Percentiles rank a stretch among this genome's conserved stretches.
Evolutionary conservation across 2,329 filamentous ascomycete genomes (phyloP).

Genomic region (Aspergillus sp.): DNA sequence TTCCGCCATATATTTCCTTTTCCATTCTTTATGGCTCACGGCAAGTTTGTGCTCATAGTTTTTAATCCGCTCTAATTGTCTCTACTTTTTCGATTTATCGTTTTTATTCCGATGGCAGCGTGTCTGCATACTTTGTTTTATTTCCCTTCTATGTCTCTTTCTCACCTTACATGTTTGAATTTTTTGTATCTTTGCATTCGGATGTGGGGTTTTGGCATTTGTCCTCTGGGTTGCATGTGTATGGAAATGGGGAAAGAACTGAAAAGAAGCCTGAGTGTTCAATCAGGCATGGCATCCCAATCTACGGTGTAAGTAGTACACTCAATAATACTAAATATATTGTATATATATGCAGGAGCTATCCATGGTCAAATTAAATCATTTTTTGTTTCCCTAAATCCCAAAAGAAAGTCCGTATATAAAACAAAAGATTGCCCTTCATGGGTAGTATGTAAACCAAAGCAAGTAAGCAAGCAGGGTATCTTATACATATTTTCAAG

Average conservation of each 20-base stretch:
- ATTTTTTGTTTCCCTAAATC: background rate
- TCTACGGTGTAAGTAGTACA: background rate
- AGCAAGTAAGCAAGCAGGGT: background rate
- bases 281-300: background rate
- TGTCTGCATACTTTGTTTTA: background rate
- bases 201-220: constrained; percentile 1
- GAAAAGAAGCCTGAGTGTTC: background rate
- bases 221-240: constrained; percentile 1
- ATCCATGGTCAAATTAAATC: background rate
- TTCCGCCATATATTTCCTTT: background rate
- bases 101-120: background rate
- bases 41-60: background rate
- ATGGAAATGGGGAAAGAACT: background rate
- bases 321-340: background rate
- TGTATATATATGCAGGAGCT: too few relatives aligned
- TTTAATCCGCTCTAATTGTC: background rate
- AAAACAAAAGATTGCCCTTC: background rate
- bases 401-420: background rate
- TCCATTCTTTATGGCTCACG: background rate
- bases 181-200: background rate
- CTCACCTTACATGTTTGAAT: background rate
- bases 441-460: background rate
- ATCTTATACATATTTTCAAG: background rate
- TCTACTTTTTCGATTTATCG: background rate
- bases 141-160: background rate